Evolutionary conservation across 1,139 yeast genomes (phyloP), one percentile per base, ranked within the genome.

Genomic region (Diutina pseudorugosa): DNA sequence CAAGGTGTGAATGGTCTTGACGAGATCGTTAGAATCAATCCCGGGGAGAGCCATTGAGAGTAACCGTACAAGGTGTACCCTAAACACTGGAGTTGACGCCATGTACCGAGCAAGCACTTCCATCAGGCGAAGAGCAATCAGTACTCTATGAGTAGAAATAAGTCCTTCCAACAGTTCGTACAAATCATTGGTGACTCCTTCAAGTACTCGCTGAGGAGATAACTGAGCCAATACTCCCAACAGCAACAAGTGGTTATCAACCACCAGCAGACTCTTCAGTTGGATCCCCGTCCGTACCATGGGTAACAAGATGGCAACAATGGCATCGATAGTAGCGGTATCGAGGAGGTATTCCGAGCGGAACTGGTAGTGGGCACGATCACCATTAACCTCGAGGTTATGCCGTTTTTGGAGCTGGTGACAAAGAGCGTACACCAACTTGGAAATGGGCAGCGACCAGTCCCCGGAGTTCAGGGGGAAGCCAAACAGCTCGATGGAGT

Each of bases 401-500:
- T 63, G 71, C 60, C 94, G 72, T 55, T 77, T 76, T 61, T 83
- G 89, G 56, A 79, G 82, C 58, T 77, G 79, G 53, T 76, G 72
- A 3, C 80, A 70, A 53, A 83, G 68, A 51, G 79, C 76, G 57
- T 79, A 76, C 12, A 86, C 69, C 40, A 86, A 73, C 56, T 80
- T 80, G 1, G 94, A 76, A 45, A 93, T 79, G 6, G 85, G 73
- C 48, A 78, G 68, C 1, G 95, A 79, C 98, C 98, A 91, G 21
- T 77, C 76, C 0, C 97, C 98, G 19, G 76, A 68, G 63, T 91
- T 91, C 0, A 98, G 90, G 4, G 98, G 98, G 66, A 93, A 97
- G 12, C 83, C 83, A 66, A 84, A 88, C 41, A 96, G 87, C 57
- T 81, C 85, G n/a, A 90, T 72, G 0, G 95, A 82, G 56, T 83